Evolutionary conservation across 129 eudicot species (phyloP).

Genomic region (Heracleum sosnowskyi): DNA sequence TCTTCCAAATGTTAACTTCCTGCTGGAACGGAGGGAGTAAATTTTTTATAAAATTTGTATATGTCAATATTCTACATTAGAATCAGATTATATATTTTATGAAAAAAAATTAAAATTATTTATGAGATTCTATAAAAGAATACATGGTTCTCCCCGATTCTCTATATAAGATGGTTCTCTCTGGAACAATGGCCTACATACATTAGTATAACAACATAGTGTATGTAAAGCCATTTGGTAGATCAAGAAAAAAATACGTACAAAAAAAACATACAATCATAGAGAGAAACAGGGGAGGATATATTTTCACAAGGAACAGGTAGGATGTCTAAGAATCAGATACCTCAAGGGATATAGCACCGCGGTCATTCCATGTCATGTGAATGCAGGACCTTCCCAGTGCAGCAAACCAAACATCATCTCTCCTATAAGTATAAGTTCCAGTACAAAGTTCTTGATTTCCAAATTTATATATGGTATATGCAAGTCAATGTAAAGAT

Average conservation of each 20-base stretch:
- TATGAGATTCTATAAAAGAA: too few species aligned
- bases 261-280: neutral
- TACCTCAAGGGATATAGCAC: conserved; percentile 93
- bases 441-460: conserved; percentile 9
- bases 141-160: too few species aligned
- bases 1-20: too few species aligned
- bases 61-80: too few species aligned
- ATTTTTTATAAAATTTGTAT: too few species aligned
- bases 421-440: conserved; percentile 42
- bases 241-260: neutral
- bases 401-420: conserved; percentile 83
- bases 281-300: neutral
- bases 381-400: conserved; percentile 86
- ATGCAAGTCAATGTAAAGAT: neutral
- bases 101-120: too few species aligned
- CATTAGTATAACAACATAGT: neutral
- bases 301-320: neutral
- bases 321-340: neutral
- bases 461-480: neutral
- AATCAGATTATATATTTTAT: too few species aligned
- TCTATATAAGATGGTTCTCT: too few species aligned
- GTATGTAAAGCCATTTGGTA: neutral
- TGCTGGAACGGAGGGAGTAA: too few species aligned
- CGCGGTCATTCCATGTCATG: conserved; percentile 89
- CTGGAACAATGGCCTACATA: too few species aligned